These are phyloP conservation scores for Penicillium crystallinum DNA, from an alignment of 495 filamentous ascomycete genomes.

Conservation along the genomic window DNA sequence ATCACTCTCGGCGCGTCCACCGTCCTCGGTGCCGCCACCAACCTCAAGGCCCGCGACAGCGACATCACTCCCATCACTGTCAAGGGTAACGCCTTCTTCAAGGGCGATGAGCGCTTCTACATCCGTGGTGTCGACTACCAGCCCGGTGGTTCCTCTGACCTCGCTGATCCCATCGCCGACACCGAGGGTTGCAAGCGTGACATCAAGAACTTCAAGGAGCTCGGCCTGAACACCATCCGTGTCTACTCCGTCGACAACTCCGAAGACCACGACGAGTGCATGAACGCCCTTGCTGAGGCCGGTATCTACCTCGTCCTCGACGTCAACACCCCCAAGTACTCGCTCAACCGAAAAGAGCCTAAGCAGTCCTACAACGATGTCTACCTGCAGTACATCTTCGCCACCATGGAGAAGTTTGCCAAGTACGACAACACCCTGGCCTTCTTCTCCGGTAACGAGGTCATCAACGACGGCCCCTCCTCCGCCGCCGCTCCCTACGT, in stretches of 20 bases:
- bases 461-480: slow-evolving; percentile 79
- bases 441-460: slow-evolving; percentile 97
- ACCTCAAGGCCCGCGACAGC: slow-evolving; percentile 35
- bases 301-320: slow-evolving; percentile 92
- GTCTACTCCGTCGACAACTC: slow-evolving; percentile 93
- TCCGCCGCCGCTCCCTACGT: slow-evolving; percentile 77
- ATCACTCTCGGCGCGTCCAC: slow-evolving; percentile 42
- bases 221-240: slow-evolving; percentile 87
- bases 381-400: slow-evolving; percentile 90
- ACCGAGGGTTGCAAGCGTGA: slow-evolving; percentile 69
- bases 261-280: slow-evolving; percentile 74
- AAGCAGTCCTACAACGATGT: slow-evolving; percentile 78
- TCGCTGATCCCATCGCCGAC: slow-evolving; percentile 76
- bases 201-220: slow-evolving; percentile 73
- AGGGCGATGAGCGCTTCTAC: slow-evolving; percentile 79
- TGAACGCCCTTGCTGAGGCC: slow-evolving; percentile 72
- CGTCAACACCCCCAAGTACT: slow-evolving; percentile 72
- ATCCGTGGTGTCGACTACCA: slow-evolving; percentile 95
- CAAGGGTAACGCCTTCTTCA: slow-evolving; percentile 78
- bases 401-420: slow-evolving; percentile 82
- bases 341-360: slow-evolving; percentile 75
- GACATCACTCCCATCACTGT: slow-evolving; percentile 48
- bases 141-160: slow-evolving; percentile 78
- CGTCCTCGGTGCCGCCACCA: slow-evolving; percentile 49
- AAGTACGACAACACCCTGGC: slow-evolving; percentile 86